These are phyloP conservation scores for Haberlea rhodopensis DNA, from an alignment of 257 asterid species.

Conservation along the genomic window DNA sequence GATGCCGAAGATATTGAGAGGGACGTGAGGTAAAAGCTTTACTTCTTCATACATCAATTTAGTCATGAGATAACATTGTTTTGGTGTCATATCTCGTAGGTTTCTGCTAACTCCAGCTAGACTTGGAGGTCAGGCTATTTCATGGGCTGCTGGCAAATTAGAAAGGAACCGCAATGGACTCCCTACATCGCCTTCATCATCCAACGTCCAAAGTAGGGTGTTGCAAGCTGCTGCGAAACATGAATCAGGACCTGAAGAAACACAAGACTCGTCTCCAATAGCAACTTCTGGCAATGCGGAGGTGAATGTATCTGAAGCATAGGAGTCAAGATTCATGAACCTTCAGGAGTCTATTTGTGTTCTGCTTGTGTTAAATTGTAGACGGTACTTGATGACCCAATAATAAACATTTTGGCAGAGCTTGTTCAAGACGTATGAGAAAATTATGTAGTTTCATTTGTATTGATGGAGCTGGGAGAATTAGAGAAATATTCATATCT, in stretches of 20 bases:
- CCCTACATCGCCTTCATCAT: slow-evolving; percentile 83
- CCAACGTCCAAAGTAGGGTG: slow-evolving; percentile 81
- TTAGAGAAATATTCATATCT: too few relatives aligned
- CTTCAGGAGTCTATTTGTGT: background rate
- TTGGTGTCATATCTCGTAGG: slow-evolving; percentile 34
- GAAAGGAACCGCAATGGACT: slow-evolving; percentile 71
- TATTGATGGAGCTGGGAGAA: background rate
- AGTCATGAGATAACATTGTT: background rate
- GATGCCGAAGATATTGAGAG: slow-evolving; percentile 61
- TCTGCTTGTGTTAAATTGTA: background rate
- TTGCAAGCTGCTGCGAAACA: slow-evolving; percentile 97
- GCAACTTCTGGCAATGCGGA: slow-evolving; percentile 43
- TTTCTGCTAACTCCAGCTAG: slow-evolving; percentile 62
- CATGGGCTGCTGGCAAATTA: slow-evolving; percentile 71
- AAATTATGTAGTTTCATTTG: too few relatives aligned
- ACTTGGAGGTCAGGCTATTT: slow-evolving; percentile 64
- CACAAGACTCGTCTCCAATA: slow-evolving; percentile 40
- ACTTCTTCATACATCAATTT: slow-evolving; percentile 17
- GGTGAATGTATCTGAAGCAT: slow-evolving; percentile 71
- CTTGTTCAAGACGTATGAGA: background rate
- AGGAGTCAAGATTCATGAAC: slow-evolving; percentile 17
- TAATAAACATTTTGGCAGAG: background rate
- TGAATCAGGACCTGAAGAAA: slow-evolving; percentile 71
- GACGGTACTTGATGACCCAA: background rate
- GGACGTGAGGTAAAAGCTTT: slow-evolving; percentile 58